A percentile compares a stretch with the other conserved stretches of the same genome.
Conservation (phyloP, 2,329 filamentous ascomycete species). For the Seiridium cupressi region DNA sequence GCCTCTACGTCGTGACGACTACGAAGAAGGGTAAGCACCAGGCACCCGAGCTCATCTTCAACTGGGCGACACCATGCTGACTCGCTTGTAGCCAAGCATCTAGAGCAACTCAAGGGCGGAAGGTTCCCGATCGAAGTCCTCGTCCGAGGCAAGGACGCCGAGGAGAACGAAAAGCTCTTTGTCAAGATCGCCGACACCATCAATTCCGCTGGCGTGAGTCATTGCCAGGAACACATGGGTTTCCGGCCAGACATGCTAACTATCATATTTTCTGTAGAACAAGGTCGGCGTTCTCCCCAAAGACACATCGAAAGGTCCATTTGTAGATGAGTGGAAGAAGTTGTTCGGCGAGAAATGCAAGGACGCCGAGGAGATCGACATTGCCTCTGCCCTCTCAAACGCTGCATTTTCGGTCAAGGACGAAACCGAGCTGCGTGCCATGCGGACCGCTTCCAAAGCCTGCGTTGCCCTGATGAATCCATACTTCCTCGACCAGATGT, state of each 20-base stretch:
- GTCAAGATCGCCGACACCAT: slow-evolving; percentile 80
- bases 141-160: slow-evolving; percentile 86
- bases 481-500: slow-evolving; percentile 98
- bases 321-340: slow-evolving; percentile 96
- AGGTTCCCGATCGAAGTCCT: slow-evolving; percentile 91
- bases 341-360: slow-evolving; percentile 74
- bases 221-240: neutral
- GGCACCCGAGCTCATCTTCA: neutral
- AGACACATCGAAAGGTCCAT: slow-evolving; percentile 81
- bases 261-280: slow-evolving; percentile 40
- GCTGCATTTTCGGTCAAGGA: slow-evolving; percentile 91
- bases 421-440: slow-evolving; percentile 87
- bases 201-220: slow-evolving; percentile 73
- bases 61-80: slow-evolving; percentile 13
- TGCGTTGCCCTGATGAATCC: slow-evolving; percentile 93
- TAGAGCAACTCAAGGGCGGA: slow-evolving; percentile 87
- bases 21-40: slow-evolving; percentile 80
- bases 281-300: slow-evolving; percentile 87
- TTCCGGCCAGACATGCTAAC: neutral
- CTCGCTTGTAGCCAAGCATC: slow-evolving; percentile 72
- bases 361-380: slow-evolving; percentile 85
- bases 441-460: slow-evolving; percentile 90
- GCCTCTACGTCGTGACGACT: slow-evolving; percentile 89
- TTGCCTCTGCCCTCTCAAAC: slow-evolving; percentile 76
- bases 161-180: slow-evolving; percentile 89